Percentiles rank a stretch among this genome's conserved stretches.
Evolutionary conservation across 2,329 filamentous ascomycete genomes (phyloP).

Genomic region (Coniochaeta prunicola): DNA sequence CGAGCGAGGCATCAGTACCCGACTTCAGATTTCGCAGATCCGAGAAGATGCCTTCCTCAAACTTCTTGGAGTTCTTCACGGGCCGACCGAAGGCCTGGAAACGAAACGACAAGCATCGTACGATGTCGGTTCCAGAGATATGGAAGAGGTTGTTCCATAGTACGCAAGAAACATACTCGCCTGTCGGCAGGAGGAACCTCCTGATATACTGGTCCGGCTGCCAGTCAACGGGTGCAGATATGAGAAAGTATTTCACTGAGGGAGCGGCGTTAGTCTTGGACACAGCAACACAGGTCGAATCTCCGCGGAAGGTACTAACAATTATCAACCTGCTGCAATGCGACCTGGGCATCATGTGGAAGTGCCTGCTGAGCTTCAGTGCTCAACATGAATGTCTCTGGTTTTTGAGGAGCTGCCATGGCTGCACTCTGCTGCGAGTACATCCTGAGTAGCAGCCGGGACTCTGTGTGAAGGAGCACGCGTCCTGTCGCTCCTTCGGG

Average conservation of each 20-base stretch:
- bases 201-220: conserved; percentile 93
- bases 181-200: conserved; percentile 88
- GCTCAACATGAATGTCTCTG: conserved; percentile 97
- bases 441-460: conserved; percentile 40
- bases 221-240: conserved; percentile 98
- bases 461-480: background rate
- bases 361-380: conserved; percentile 94
- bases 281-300: background rate
- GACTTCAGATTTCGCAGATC: conserved; percentile 97
- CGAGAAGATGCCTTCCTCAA: conserved; percentile 98
- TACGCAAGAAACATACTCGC: conserved; percentile 98
- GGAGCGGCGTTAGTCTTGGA: conserved; percentile 11
- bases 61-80: conserved; percentile 99
- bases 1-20: conserved; percentile 92
- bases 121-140: conserved; percentile 97
- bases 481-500: background rate
- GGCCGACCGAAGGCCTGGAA: conserved; percentile 98
- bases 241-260: conserved; percentile 97
- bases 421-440: conserved; percentile 62
- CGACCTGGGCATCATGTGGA: conserved; percentile 93
- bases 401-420: conserved; percentile 91
- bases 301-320: conserved; percentile 53
- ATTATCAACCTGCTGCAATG: conserved; percentile 96
- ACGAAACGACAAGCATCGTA: conserved; percentile 93
- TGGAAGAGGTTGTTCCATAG: conserved; percentile 99